Conservation (phyloP, 1,139 yeast species). For the Maudiozyma humilis region DNA sequence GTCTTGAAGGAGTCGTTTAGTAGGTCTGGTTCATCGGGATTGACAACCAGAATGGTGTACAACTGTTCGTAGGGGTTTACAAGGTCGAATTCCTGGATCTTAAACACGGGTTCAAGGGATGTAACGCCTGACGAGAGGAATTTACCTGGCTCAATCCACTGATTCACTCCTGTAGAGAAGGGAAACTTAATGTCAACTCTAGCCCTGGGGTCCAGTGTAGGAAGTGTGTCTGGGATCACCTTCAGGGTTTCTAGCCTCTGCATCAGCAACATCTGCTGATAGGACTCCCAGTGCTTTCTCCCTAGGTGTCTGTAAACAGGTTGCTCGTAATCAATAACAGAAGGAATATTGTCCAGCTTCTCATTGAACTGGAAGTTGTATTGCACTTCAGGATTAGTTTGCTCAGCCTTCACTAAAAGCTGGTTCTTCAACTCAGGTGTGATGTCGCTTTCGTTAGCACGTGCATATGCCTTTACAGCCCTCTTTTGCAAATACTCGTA, state of each 20-base stretch:
- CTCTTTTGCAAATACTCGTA: slow-evolving; percentile 51
- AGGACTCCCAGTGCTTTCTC: slow-evolving; percentile 61
- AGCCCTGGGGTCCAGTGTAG: slow-evolving; percentile 77
- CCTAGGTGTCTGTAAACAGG: slow-evolving; percentile 74
- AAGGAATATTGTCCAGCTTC: slow-evolving; percentile 34
- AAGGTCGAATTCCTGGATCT: slow-evolving; percentile 65
- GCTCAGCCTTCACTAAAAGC: slow-evolving; percentile 48
- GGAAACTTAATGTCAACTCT: slow-evolving; percentile 69
- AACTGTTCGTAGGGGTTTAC: slow-evolving; percentile 37
- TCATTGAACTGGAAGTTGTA: slow-evolving; percentile 48
- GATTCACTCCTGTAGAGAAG: slow-evolving; percentile 53
- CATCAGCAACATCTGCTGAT: slow-evolving; percentile 37
- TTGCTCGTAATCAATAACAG: slow-evolving; percentile 53
- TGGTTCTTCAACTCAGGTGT: slow-evolving; percentile 26
- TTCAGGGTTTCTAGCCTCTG: slow-evolving; percentile 82
- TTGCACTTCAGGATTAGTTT: slow-evolving; percentile 72
- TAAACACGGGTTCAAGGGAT: slow-evolving; percentile 62
- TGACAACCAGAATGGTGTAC: slow-evolving; percentile 73
- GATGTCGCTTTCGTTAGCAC: slow-evolving; percentile 19
- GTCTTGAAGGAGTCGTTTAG: slow-evolving; percentile 61
- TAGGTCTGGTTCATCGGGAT: slow-evolving; percentile 87
- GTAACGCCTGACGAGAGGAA: slow-evolving; percentile 67
- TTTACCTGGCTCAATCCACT: slow-evolving; percentile 74
- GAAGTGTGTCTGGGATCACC: slow-evolving; percentile 88
- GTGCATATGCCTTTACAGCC: slow-evolving; percentile 24